These are phyloP conservation scores for Lipomyces sp. DNA, from an alignment of 805 yeast species.

Conservation along the genomic window DNA sequence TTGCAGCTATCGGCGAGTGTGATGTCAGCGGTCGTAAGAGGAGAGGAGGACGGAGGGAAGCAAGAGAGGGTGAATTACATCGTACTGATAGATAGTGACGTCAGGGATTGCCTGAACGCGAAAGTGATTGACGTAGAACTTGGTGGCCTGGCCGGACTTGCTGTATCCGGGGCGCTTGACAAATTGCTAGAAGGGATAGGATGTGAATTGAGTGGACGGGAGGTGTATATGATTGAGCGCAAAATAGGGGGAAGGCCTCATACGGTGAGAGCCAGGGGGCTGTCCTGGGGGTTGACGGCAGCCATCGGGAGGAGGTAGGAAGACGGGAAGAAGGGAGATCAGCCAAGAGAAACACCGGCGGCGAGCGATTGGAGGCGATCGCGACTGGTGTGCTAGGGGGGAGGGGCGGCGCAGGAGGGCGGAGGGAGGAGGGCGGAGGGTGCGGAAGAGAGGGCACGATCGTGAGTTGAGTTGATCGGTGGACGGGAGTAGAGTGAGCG, in stretches of 20 bases:
- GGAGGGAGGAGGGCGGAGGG: too few species aligned
- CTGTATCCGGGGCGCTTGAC: slow-evolving; percentile 20
- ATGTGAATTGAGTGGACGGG: too few species aligned
- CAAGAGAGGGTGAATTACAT: slow-evolving; percentile 3
- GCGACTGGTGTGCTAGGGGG: too few species aligned
- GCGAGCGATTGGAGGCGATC: too few species aligned
- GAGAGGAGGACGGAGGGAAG: neutral
- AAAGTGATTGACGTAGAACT: slow-evolving; percentile 13
- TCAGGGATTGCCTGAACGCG: slow-evolving; percentile 10
- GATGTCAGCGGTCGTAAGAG: neutral
- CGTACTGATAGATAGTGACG: slow-evolving; percentile 16
- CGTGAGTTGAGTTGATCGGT: too few species aligned
- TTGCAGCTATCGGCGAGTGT: slow-evolving; percentile 2
- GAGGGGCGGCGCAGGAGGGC: too few species aligned
- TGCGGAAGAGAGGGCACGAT: too few species aligned
- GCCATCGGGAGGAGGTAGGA: neutral
- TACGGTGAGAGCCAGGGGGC: slow-evolving; percentile 10
- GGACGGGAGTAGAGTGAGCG: too few species aligned
- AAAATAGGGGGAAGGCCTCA: neutral
- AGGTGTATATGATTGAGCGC: too few species aligned
- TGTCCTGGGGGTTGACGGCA: slow-evolving; percentile 3
- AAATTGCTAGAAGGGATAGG: neutral
- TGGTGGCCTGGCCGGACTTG: slow-evolving; percentile 4
- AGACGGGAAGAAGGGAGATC: too few species aligned
- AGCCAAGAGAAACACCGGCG: too few species aligned